These are phyloP conservation scores for Calonectria hawksworthii DNA, from an alignment of 2,329 filamentous ascomycete species.

Conservation along the genomic window DNA sequence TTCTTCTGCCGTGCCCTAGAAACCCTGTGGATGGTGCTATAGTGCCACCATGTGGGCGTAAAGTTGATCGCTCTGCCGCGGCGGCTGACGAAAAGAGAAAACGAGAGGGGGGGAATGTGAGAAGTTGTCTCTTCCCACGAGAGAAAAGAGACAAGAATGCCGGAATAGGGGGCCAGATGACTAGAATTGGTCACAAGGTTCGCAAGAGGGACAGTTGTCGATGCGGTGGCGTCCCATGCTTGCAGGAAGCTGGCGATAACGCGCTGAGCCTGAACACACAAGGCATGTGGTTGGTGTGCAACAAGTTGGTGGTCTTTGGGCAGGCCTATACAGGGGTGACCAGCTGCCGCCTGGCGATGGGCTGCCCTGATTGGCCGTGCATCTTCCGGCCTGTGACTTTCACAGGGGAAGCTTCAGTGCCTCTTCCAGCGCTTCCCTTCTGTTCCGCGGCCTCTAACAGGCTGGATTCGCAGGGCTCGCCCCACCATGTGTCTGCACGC, in stretches of 20 bases:
- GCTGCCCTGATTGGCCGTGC: conserved; percentile 11
- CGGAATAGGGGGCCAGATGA: neutral
- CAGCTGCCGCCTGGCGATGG: neutral
- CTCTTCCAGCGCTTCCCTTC: conserved; percentile 20
- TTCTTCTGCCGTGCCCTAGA: neutral
- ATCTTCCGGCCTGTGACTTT: neutral
- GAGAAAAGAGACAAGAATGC: conserved; percentile 6
- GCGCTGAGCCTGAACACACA: neutral
- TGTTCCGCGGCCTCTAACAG: neutral
- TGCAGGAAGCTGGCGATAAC: neutral
- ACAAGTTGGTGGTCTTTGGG: neutral
- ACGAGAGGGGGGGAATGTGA: neutral
- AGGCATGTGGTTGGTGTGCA: neutral
- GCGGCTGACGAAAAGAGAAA: conserved; percentile 5
- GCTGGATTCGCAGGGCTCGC: neutral
- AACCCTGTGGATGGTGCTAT: neutral
- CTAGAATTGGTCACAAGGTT: neutral
- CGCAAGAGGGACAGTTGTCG: neutral
- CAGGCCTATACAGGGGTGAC: neutral
- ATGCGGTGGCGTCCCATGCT: conserved; percentile 1
- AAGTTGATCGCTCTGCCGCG: neutral
- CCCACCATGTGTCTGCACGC: neutral
- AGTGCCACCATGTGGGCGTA: neutral
- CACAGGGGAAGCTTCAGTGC: neutral
- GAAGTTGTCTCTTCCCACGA: neutral